Base-by-base conservation (phyloP, 2,329 filamentous ascomycete genomes). In the Teratosphaeria viscida region DNA sequence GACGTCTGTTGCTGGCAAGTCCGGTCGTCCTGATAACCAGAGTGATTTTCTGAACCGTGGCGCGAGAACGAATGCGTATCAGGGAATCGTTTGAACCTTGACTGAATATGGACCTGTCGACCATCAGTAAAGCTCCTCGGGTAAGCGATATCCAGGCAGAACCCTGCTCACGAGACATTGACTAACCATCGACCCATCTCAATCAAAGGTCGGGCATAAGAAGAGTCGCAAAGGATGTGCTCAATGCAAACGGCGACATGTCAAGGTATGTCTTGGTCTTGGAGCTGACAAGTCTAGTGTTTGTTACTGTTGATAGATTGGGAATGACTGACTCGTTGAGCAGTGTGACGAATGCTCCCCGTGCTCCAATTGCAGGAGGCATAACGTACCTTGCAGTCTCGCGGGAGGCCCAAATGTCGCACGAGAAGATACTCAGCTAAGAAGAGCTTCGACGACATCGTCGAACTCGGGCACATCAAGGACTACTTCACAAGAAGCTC, bases 181-280 rank as follows among this genome's bases (percentile, higher is more conserved):
- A 32, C 29, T 32, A 32, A 32, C 29, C 29, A 5, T 32, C 29
- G 4, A 32, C 29, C 7, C 29, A 32, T 32, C 29, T 32, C 29
- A 32, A 32, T 32, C 29, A 32, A 5, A 32, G 29, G 29, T 32
- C 29, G 29, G 29, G 32, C 60, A 62, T 32, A 62, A 62, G 58
- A 62, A 62, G 52, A 59, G 57, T 23, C 34, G 60, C 19, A 60
- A 58, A 58, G 60, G 60, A 14, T 71, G 70, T 56, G 66, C 67
- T 27, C 70, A 71, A 56, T 71, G 70, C 57, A 71, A 71, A 57
- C 62, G 64, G 54, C 55, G 70, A 54, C 68, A 70, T 61, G 69
- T 71, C 19, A 71, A 71, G 64, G 68, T 68, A 62, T 29, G 65
- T 63, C 19, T n/a, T n/a, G 37, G 5, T n/a, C 47, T 12, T n/a